Evolutionary conservation across 805 yeast species (phyloP), one percentile per base, ranked within the genome.

Genomic region (Wickerhamiella alocasiicola): DNA sequence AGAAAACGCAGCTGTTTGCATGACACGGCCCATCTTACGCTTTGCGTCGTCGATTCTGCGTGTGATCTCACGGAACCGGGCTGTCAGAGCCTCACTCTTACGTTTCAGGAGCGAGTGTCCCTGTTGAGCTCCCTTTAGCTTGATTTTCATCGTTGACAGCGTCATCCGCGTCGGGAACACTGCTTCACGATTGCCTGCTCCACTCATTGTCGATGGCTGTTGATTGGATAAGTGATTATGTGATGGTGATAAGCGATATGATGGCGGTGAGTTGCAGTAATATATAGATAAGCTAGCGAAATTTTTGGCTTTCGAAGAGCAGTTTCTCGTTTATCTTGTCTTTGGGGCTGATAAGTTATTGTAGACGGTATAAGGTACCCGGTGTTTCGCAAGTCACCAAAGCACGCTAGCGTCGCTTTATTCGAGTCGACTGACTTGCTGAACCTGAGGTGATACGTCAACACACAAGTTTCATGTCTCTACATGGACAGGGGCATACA

Each of bases 141-240:
- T 91, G 46, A 81, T 73, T 68, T 91, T 91, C 97, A 91, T 91
- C 45, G 82, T 61, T 36, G 94, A 85, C 51, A 88, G 73, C 45
- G 97, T 88, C 96, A 87, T 87, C 64, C 96, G 87, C 39, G 97
- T 87, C 25, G 97, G 95, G 62, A 87, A 87, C 34, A 87, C 97
- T 58, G 83, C 93, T 61, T 87, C 97, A 70, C 97, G 60, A 58
- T 74, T 76, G 45, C 78, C 79, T 25, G 78, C 73, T 27, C 79
- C 78, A 23, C 79, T 74, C 81, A 75, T 75, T 40, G 21, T 31
- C 28, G 31, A 15, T 5, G 17, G 31, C n/a, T 15, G 31, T 15
- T 28, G 41, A 34, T 34, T 34, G 38, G 38, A 25, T 34, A 34
- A 34, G 20, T 19, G 36, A 27, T 33, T 27, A 33, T 24, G 36